These are phyloP conservation scores for Naganishia antarctica DNA, from an alignment of 768 basidiomycete genomes.

Conservation along the genomic window DNA sequence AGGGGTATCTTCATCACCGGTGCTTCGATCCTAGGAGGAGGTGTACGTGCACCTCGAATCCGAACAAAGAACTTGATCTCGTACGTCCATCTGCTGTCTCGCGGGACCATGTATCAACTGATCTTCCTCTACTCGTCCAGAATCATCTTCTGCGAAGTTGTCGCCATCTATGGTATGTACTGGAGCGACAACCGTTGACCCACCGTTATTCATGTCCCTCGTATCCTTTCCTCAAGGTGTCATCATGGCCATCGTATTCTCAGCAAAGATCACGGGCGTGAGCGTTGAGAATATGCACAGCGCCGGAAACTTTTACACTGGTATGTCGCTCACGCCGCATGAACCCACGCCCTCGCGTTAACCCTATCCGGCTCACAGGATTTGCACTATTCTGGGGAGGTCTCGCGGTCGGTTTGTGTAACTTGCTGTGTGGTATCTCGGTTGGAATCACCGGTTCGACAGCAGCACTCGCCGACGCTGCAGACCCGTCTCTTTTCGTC, in stretches of 20 bases:
- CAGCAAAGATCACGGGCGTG: conserved; percentile 61
- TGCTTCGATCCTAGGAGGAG: conserved; percentile 91
- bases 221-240: conserved; percentile 37
- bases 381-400: conserved; percentile 97
- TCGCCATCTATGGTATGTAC: conserved; percentile 77
- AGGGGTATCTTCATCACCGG: conserved; percentile 99
- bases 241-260: conserved; percentile 95
- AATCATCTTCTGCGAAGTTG: conserved; percentile 99
- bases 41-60: conserved; percentile 86
- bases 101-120: no score
- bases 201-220: conserved; percentile 6
- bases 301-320: conserved; percentile 84
- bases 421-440: conserved; percentile 86
- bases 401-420: conserved; percentile 86
- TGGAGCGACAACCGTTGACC: neutral
- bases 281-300: conserved; percentile 73
- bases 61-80: conserved; percentile 96
- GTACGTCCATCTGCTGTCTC: no score
- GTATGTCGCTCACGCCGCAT: conserved; percentile 47
- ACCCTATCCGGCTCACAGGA: conserved; percentile 52
- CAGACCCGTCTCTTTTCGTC: conserved; percentile 89
- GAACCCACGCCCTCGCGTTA: no score
- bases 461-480: conserved; percentile 89
- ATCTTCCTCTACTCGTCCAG: conserved; percentile 50
- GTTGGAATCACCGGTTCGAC: conserved; percentile 95